phyloP scores from a whole-genome alignment of 768 basidiomycete genomes.

The Mycena crocata region DNA sequence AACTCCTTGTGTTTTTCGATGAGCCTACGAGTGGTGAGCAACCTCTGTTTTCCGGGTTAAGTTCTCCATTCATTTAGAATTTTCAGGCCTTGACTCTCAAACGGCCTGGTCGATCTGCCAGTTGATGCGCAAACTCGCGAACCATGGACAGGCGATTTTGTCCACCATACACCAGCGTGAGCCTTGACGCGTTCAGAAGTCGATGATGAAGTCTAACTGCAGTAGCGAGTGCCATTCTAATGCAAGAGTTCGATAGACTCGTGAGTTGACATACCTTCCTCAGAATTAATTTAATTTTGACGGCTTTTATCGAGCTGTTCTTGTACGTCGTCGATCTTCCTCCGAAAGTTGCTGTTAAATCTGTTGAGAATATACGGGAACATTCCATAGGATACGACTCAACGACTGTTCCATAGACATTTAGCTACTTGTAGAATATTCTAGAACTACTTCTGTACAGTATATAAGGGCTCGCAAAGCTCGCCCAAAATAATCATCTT shows the following conservation, averaged over 20 bases:
- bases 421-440: constrained; percentile 4
- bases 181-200: not conserved
- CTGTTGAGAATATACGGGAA: constrained; percentile 25
- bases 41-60: not conserved
- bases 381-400: constrained; percentile 6
- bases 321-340: not conserved
- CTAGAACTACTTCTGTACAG: not conserved
- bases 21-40: constrained; percentile 63
- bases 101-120: constrained; percentile 61
- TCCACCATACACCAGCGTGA: constrained; percentile 54
- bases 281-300: too few relatives aligned
- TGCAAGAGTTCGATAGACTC: constrained; percentile 67
- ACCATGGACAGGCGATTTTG: constrained; percentile 65
- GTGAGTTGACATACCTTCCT: too few relatives aligned
- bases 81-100: constrained; percentile 58
- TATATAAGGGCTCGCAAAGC: constrained; percentile 8
- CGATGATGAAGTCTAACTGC: constrained; percentile 15
- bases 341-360: too few relatives aligned
- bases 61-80: not conserved
- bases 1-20: constrained; percentile 67
- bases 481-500: constrained; percentile 6
- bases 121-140: constrained; percentile 64
- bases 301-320: too few relatives aligned
- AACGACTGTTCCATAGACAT: not conserved
- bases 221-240: constrained; percentile 51